Evolutionary conservation across 1,284 basidiomycete species (phyloP).

Genomic region (Trametes versicolor): DNA sequence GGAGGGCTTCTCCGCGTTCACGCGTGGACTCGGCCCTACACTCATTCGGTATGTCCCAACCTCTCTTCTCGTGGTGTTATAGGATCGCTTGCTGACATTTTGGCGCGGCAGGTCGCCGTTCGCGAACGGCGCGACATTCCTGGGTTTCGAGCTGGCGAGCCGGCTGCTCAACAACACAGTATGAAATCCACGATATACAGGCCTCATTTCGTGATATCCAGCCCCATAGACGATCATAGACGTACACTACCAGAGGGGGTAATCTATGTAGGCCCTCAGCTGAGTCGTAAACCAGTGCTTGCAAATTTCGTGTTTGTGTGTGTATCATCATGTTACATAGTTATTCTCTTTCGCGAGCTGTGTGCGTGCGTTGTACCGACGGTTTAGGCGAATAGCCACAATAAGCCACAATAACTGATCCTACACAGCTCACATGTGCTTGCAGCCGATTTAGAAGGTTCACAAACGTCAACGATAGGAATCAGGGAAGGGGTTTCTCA

Average conservation of each 20-base stretch:
- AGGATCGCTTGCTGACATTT: conserved; percentile 18
- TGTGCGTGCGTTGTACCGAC: not conserved
- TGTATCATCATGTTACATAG: conserved; percentile 2
- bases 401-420: not conserved
- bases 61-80: not conserved
- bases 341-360: not conserved
- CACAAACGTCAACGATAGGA: not conserved
- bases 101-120: conserved; percentile 74
- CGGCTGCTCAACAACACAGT: conserved; percentile 60
- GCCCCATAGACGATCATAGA: conserved; percentile 17
- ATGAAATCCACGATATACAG: conserved; percentile 2
- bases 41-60: conserved; percentile 81
- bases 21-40: conserved; percentile 90
- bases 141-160: conserved; percentile 91
- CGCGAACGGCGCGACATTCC: conserved; percentile 93
- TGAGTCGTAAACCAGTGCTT: conserved; percentile 2
- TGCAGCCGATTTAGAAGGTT: not conserved
- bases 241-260: conserved; percentile 8
- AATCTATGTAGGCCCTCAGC: not conserved
- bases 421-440: too few relatives aligned
- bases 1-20: conserved; percentile 89
- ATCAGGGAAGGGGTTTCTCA: conserved; percentile 6
- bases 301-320: not conserved
- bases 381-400: not conserved
- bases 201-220: not conserved